Conservation (phyloP, 1,284 basidiomycete species). For the Sporisorium iseilematis-ciliati region DNA sequence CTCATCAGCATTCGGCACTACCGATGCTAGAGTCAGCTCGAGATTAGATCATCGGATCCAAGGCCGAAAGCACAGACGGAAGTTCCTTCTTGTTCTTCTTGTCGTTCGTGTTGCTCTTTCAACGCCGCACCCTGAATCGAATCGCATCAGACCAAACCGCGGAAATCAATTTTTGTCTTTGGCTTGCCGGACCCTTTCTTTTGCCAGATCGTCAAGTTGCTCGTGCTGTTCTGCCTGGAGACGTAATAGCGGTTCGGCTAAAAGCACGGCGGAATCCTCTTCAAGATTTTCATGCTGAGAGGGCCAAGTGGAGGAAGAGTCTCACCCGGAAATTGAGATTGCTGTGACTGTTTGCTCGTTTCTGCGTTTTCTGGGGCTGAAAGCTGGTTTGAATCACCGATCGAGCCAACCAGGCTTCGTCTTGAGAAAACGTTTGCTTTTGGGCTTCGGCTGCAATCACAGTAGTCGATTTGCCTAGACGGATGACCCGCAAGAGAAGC, state of each 20-base stretch:
- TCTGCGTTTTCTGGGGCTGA: too few relatives aligned
- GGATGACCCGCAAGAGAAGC: too few relatives aligned
- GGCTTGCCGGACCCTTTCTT: constrained; percentile 24
- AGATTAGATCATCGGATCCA: constrained; percentile 8
- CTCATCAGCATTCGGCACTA: not conserved
- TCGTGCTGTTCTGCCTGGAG: not conserved
- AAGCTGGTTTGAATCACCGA: too few relatives aligned
- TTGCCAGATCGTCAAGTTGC: not conserved
- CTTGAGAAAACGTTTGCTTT: too few relatives aligned
- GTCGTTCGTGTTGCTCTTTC: too few relatives aligned
- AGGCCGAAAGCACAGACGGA: not conserved
- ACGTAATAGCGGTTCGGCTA: constrained; percentile 6
- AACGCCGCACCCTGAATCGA: constrained; percentile 14
- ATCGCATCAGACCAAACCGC: not conserved
- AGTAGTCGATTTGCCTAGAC: too few relatives aligned
- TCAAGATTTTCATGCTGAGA: not conserved
- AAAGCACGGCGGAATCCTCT: constrained; percentile 6
- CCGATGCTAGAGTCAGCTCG: not conserved
- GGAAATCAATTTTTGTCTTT: not conserved
- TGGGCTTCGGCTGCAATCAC: too few relatives aligned
- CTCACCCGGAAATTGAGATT: constrained; percentile 4
- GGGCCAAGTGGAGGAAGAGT: constrained; percentile 14
- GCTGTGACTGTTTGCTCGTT: not conserved
- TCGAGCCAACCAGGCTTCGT: too few relatives aligned
- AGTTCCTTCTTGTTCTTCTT: not conserved